Evolutionary conservation across 2,329 filamentous ascomycete genomes (phyloP).

Genomic region (Sphaerulina musiva): DNA sequence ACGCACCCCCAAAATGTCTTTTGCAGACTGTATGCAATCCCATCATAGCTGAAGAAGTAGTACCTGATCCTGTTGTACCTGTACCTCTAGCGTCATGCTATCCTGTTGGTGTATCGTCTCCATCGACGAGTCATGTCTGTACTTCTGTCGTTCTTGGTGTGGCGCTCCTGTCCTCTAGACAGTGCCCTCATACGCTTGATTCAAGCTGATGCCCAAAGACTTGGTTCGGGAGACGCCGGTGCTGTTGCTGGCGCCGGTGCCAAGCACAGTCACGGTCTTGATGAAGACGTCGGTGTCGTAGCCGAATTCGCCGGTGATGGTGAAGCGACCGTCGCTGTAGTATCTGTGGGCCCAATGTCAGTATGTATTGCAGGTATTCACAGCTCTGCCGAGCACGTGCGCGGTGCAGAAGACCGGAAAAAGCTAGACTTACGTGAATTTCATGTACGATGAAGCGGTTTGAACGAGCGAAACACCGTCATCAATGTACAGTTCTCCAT

Average conservation of each 20-base stretch:
- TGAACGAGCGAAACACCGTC: conserved; percentile 66
- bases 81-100: too few relatives aligned
- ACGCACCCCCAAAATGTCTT: too few relatives aligned
- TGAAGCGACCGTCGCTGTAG: conserved; percentile 12
- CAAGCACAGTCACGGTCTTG: conserved; percentile 47
- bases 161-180: not conserved
- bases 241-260: not conserved
- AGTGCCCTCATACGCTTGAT: not conserved
- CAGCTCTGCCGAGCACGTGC: too few relatives aligned
- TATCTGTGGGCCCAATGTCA: conserved; percentile 22
- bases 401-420: too few relatives aligned
- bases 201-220: conserved; percentile 3
- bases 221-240: conserved; percentile 1
- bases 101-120: too few relatives aligned
- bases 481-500: conserved; percentile 66
- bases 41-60: too few relatives aligned
- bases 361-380: too few relatives aligned
- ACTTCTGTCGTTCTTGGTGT: too few relatives aligned
- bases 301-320: conserved; percentile 17
- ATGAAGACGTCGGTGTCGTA: conserved; percentile 45
- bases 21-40: too few relatives aligned
- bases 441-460: conserved; percentile 48
- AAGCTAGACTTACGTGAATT: conserved; percentile 45
- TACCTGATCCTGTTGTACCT: too few relatives aligned
- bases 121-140: too few relatives aligned